These are phyloP conservation scores for Globisporangium nunn DNA, from an alignment of 352 stramenopile genomes.

Conservation along the genomic window DNA sequence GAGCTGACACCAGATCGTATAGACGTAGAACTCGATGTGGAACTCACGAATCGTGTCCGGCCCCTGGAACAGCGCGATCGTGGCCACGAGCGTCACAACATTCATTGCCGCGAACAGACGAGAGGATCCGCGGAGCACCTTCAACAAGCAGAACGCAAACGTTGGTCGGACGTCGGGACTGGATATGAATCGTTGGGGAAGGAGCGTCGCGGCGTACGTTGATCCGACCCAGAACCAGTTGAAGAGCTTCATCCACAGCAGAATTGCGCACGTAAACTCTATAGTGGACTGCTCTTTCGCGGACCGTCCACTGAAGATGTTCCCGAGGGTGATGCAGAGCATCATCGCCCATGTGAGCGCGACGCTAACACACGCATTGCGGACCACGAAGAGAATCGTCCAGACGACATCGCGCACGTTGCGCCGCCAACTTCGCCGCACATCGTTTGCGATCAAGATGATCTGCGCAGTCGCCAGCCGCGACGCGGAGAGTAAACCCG, in stretches of 20 bases:
- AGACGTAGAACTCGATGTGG: conserved; percentile 2
- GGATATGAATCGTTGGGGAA: not conserved
- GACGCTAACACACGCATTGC: conserved; percentile 2
- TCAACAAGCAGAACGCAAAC: conserved; percentile 5
- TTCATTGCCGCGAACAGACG: not conserved
- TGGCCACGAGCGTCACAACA: not conserved
- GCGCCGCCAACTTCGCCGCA: not conserved
- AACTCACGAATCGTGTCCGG: not conserved
- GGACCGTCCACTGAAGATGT: conserved; percentile 1
- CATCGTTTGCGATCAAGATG: not conserved
- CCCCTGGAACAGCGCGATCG: not conserved
- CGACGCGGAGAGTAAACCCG: not conserved
- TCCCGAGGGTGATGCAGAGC: not conserved
- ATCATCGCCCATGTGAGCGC: not conserved
- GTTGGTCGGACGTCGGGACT: not conserved
- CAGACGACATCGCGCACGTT: not conserved
- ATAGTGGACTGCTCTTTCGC: not conserved
- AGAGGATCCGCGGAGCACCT: not conserved
- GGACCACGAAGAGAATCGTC: conserved; percentile 1
- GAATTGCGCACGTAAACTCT: not conserved
- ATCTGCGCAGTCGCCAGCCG: not conserved
- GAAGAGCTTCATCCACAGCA: conserved; percentile 6
- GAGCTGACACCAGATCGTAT: not conserved
- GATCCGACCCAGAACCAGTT: conserved; percentile 3
- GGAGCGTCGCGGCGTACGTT: conserved; percentile 4